A percentile compares a stretch with the other conserved stretches of the same genome.
Evolutionary conservation across 225 moss, liverwort and hornwort species (phyloP).

Genomic region (Marchantia polymorpha): DNA sequence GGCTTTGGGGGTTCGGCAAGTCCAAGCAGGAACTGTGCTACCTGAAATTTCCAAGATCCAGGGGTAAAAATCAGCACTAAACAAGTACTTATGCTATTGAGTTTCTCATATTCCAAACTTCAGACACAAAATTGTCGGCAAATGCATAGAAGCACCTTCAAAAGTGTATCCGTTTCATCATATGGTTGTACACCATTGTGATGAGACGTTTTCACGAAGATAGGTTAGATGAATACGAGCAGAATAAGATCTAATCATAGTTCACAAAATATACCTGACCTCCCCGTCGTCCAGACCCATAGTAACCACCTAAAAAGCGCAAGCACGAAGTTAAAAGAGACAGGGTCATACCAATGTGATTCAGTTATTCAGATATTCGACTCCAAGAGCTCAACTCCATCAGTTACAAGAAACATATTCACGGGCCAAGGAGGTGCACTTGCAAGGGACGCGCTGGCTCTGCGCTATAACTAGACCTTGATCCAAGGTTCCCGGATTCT

Average conservation of each 20-base stretch:
- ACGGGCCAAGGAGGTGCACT: no score
- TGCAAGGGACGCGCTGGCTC: no score
- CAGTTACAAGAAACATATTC: no score
- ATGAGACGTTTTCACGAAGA: no score
- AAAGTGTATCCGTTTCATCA: no score
- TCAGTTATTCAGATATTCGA: constrained; percentile 2
- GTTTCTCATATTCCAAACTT: not conserved
- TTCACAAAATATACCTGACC: constrained; percentile 56
- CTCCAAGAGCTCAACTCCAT: not conserved
- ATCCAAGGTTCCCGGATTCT: no score
- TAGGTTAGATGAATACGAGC: no score
- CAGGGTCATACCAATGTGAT: not conserved
- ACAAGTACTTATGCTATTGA: no score
- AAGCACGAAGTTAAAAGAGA: not conserved
- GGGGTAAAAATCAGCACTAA: not conserved
- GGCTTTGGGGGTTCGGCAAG: constrained; percentile 71
- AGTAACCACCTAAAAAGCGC: constrained; percentile 95
- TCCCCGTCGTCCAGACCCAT: constrained; percentile 88
- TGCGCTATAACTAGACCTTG: no score
- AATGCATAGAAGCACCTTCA: not conserved
- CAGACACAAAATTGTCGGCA: not conserved
- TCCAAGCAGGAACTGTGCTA: constrained; percentile 88
- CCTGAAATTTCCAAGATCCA: constrained; percentile 23
- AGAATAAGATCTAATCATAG: not conserved
- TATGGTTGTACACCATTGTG: no score